phyloP scores from a whole-genome alignment of 164 flowering plant species.

The Vitis riparia region DNA sequence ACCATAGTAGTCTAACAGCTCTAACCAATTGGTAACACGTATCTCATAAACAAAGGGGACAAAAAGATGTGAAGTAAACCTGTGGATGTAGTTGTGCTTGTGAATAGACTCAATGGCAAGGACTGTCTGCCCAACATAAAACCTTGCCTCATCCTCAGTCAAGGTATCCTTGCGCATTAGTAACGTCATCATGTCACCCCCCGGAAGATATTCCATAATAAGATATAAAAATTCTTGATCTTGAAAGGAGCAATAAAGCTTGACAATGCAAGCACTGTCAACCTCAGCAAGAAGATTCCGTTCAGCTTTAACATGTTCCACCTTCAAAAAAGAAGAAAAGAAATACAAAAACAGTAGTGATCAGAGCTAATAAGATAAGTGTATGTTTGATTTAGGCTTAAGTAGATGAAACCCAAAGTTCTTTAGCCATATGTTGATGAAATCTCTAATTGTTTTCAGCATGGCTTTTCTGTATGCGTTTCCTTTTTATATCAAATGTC shows the following conservation, averaged over 20 bases:
- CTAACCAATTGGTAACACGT: no score
- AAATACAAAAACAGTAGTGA: no score
- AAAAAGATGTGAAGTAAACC: constrained; percentile 20
- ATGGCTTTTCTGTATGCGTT: no score
- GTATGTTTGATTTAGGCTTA: no score
- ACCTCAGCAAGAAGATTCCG: constrained; percentile 59
- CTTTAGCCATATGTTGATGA: no score
- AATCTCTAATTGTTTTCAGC: no score
- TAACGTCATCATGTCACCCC: constrained; percentile 62
- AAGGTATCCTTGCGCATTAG: constrained; percentile 54
- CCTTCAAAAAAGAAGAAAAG: constrained; percentile 19
- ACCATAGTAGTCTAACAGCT: no score
- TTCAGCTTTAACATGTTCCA: constrained; percentile 61
- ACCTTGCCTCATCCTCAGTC: constrained; percentile 52
- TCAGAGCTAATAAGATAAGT: no score
- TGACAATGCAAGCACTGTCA: constrained; percentile 51
- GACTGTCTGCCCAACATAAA: constrained; percentile 52
- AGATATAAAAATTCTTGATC: constrained; percentile 53
- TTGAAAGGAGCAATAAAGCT: constrained; percentile 57
- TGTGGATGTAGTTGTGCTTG: constrained; percentile 57
- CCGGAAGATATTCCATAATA: constrained; percentile 58
- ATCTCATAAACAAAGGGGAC: no score
- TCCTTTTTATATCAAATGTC: no score
- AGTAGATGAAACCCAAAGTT: no score
- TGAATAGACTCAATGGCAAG: constrained; percentile 60